Conservation (phyloP, 352 stramenopile genomes). For the Pythium guiyangense region DNA sequence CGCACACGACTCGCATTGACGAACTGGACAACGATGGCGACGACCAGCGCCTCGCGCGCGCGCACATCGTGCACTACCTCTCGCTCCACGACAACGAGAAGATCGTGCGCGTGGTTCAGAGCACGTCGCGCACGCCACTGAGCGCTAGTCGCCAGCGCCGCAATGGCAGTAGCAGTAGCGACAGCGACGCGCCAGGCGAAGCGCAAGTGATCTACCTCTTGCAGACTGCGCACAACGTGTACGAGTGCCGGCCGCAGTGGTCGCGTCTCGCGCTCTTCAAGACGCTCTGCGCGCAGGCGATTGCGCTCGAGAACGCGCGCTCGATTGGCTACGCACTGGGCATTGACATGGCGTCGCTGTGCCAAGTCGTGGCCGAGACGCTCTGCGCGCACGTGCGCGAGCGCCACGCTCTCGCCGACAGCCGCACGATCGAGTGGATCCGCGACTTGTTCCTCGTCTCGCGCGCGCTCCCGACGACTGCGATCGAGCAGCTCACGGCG, state of each 20-base stretch:
- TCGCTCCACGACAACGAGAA: conserved; percentile 69
- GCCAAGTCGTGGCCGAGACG: conserved; percentile 78
- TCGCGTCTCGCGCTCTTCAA: conserved; percentile 78
- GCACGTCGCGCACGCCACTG: conserved; percentile 25
- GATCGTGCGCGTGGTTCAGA: conserved; percentile 69
- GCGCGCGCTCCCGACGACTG: conserved; percentile 55
- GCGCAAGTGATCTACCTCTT: conserved; percentile 78
- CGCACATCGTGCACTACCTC: conserved; percentile 80
- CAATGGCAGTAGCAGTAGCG: conserved; percentile 10
- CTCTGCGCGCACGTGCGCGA: conserved; percentile 43
- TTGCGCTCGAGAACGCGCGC: conserved; percentile 62
- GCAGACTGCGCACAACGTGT: conserved; percentile 78
- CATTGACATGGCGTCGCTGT: conserved; percentile 86
- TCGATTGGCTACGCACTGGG: conserved; percentile 83
- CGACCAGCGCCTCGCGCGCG: conserved; percentile 26
- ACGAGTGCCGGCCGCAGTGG: conserved; percentile 84
- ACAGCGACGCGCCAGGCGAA: conserved; percentile 19
- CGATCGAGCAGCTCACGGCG: conserved; percentile 58
- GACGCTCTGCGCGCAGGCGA: conserved; percentile 47
- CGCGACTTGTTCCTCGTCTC: conserved; percentile 72
- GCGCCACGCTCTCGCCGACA: conserved; percentile 18
- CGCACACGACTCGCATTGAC: conserved; percentile 26
- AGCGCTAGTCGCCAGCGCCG: background rate
- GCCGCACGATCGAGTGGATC: conserved; percentile 51
- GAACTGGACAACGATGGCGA: conserved; percentile 39